Evolutionary conservation across 176 grass and related monocot genomes (phyloP), one percentile per base, ranked within the genome.

Genomic region (Lolium perenne): DNA sequence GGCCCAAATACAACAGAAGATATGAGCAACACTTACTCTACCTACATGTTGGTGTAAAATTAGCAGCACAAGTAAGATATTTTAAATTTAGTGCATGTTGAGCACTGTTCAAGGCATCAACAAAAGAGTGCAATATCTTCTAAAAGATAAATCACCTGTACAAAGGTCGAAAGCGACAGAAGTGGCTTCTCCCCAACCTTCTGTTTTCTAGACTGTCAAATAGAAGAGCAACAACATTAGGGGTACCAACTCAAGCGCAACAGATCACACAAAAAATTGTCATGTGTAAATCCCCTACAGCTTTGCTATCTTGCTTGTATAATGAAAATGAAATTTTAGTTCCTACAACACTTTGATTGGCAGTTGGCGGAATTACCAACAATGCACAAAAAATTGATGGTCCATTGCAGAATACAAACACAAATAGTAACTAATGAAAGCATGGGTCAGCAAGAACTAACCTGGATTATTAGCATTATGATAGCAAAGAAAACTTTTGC

Each of bases 151-250:
- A 88, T 71, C 89, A 96, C 97, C 97, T 99, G 97, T 68, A 90
- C 82, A 92, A 99, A 94, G 63, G 97, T 96, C 18, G 97, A 94
- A 99, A 99, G 46, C 68, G 97, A 99, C 63, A 99, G 88, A 83
- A 96, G 88, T 23, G 94, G 82, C 85, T 99, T 99, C 79, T 99
- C 97, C 50, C 97, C 97, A 74, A 96, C 94, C 79, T 99, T 99
- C 75, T 96, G 97, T 75, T 90, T 93, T 89, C 93, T 92, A 87
- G 94, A 83, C 97, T 99, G 85, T 82, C 50, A 92, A 91, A 93
- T 41, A 85, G 4, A 59, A 48, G 55, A 86, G 29, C 14, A 68
- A 87, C 15, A 71, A 56, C 23, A 57, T 85, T 84, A 87, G 41
- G 40, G 5, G 10, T 50, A 78, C 67, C 48, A 55, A 8, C 51